phyloP scores from a whole-genome alignment of 2,329 filamentous ascomycete species.

The Tolypocladium tropicale region DNA sequence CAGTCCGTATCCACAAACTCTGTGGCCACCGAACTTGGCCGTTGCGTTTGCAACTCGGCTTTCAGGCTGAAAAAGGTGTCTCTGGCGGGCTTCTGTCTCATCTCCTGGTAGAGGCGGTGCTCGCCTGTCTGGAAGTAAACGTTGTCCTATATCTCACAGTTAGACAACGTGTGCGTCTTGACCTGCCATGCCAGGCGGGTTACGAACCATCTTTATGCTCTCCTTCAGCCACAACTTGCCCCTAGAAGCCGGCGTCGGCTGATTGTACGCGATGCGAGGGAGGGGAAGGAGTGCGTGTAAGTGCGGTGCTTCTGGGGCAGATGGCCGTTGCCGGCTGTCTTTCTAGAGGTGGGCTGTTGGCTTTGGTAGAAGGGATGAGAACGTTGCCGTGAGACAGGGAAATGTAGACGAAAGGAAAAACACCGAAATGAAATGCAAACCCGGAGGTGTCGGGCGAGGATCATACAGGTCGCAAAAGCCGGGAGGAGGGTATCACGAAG shows the following conservation, averaged over 20 bases:
- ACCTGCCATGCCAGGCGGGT: too few relatives aligned
- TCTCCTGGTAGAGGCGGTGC: slow-evolving; percentile 33
- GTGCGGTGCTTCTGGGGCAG: slow-evolving; percentile 8
- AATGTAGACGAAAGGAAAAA: slow-evolving; percentile 13
- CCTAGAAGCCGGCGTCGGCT: not conserved
- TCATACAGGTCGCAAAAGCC: slow-evolving; percentile 30
- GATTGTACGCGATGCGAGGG: not conserved
- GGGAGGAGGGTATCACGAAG: slow-evolving; percentile 22
- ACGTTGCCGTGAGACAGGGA: slow-evolving; percentile 17
- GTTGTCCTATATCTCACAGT: slow-evolving; percentile 19
- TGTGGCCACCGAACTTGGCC: slow-evolving; percentile 62
- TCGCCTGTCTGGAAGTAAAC: slow-evolving; percentile 24
- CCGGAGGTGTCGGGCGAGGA: slow-evolving; percentile 21
- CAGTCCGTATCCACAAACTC: slow-evolving; percentile 71
- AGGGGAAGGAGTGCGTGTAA: not conserved
- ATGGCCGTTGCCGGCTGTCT: slow-evolving; percentile 28
- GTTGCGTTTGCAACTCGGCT: slow-evolving; percentile 33
- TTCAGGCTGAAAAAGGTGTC: slow-evolving; percentile 54
- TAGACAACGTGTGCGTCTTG: not conserved
- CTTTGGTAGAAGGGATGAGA: not conserved
- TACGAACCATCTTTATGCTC: slow-evolving; percentile 23
- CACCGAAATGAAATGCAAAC: too few relatives aligned
- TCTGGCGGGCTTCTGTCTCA: slow-evolving; percentile 40
- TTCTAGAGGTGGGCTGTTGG: slow-evolving; percentile 6
- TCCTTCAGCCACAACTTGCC: not conserved